These are phyloP conservation scores for Fusarium foetens DNA, from an alignment of 2,329 filamentous ascomycete species.

Conservation along the genomic window DNA sequence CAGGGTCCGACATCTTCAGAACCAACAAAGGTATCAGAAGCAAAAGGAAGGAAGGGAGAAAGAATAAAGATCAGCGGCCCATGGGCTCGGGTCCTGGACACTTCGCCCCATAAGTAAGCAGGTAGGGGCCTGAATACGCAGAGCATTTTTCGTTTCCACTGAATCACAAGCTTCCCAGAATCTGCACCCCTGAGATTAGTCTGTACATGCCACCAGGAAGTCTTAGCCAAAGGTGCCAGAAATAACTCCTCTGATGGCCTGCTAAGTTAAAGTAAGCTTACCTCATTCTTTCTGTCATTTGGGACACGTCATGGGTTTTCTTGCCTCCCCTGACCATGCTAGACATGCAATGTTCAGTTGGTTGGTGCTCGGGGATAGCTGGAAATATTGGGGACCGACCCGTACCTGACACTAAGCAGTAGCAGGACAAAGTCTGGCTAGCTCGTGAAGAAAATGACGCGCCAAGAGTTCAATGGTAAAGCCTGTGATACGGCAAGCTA, in stretches of 20 bases:
- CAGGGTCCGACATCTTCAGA: constrained; percentile 21
- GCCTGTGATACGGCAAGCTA: background rate
- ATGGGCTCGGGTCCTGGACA: background rate
- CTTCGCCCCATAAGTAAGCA: constrained; percentile 9
- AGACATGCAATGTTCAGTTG: background rate
- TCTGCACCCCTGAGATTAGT: constrained; percentile 4
- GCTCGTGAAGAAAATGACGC: constrained; percentile 3
- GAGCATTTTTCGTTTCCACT: background rate
- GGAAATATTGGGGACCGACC: background rate
- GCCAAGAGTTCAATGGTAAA: background rate
- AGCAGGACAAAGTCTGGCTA: background rate
- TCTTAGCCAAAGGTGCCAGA: background rate
- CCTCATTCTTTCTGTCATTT: background rate
- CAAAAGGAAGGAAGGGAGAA: background rate
- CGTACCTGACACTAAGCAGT: constrained; percentile 6
- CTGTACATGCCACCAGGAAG: background rate
- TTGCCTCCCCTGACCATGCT: background rate
- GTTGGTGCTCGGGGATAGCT: background rate
- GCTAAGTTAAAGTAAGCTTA: accelerated
- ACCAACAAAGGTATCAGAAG: constrained; percentile 2
- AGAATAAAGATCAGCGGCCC: background rate
- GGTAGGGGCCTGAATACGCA: background rate
- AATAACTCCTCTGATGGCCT: background rate
- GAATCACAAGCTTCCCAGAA: constrained; percentile 1
- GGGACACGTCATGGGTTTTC: background rate